phyloP scores from a whole-genome alignment of 495 filamentous ascomycete species.

The Haplographium delicatum region DNA sequence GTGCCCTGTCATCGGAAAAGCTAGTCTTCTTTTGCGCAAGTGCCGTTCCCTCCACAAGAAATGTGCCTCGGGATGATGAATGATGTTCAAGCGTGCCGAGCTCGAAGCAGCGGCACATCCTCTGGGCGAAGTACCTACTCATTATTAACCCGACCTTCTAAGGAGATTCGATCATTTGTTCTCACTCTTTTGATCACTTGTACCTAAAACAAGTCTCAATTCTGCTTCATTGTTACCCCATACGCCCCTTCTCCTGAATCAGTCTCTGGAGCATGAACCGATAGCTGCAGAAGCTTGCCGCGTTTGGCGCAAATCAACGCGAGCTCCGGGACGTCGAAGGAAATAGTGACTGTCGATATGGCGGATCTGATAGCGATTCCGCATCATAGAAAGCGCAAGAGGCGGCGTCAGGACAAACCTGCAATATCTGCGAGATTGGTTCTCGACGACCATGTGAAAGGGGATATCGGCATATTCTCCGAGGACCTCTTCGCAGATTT shows the following conservation, averaged over 20 bases:
- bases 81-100: neutral
- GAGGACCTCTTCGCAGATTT: conserved; percentile 80
- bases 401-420: conserved; percentile 52
- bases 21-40: no score
- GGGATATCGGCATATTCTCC: conserved; percentile 82
- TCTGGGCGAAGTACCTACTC: no score
- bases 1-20: no score
- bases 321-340: neutral
- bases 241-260: neutral
- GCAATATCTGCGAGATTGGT: conserved; percentile 51
- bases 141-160: no score
- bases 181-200: neutral
- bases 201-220: neutral
- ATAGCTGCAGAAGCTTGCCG: conserved; percentile 16
- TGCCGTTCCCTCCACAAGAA: no score
- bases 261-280: conserved; percentile 2
- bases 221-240: no score
- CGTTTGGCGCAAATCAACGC: conserved; percentile 20
- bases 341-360: conserved; percentile 6
- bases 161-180: neutral
- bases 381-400: conserved; percentile 27
- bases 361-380: conserved; percentile 12
- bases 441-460: conserved; percentile 79
- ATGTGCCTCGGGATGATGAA: neutral
- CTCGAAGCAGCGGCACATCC: neutral